Conservation (phyloP, 257 asterid species). For the Penstemon newberryi region DNA sequence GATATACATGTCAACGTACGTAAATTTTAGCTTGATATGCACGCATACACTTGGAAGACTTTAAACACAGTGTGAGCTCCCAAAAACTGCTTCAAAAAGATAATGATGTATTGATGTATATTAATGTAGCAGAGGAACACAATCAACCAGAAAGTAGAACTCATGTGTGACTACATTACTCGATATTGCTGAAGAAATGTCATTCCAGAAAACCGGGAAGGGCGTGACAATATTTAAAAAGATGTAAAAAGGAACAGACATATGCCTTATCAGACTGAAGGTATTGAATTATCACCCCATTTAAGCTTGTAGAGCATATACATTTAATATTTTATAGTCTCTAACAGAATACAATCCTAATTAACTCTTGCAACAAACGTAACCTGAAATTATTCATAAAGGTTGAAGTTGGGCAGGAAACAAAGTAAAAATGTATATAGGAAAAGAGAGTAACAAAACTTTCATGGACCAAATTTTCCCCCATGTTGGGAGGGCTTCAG, state of each 20-base stretch:
- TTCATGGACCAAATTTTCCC: too few relatives aligned
- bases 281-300: too few relatives aligned
- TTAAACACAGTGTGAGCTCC: slow-evolving; percentile 1
- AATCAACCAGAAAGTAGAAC: slow-evolving; percentile 2
- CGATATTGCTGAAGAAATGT: slow-evolving; percentile 4
- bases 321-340: too few relatives aligned
- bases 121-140: slow-evolving; percentile 12
- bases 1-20: not conserved
- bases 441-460: too few relatives aligned
- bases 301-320: too few relatives aligned
- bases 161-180: not conserved
- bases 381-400: too few relatives aligned
- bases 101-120: slow-evolving; percentile 6
- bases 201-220: not conserved
- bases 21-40: slow-evolving; percentile 10
- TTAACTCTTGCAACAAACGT: too few relatives aligned
- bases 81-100: not conserved
- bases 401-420: too few relatives aligned
- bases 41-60: not conserved
- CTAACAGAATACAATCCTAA: too few relatives aligned
- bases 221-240: not conserved
- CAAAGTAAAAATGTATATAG: too few relatives aligned
- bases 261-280: too few relatives aligned
- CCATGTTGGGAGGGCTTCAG: too few relatives aligned
- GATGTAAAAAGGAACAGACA: not conserved